A percentile compares a stretch with the other conserved stretches of the same genome.
Conservation (phyloP, 495 filamentous ascomycete genomes). For the Penicillium pancosmium region DNA sequence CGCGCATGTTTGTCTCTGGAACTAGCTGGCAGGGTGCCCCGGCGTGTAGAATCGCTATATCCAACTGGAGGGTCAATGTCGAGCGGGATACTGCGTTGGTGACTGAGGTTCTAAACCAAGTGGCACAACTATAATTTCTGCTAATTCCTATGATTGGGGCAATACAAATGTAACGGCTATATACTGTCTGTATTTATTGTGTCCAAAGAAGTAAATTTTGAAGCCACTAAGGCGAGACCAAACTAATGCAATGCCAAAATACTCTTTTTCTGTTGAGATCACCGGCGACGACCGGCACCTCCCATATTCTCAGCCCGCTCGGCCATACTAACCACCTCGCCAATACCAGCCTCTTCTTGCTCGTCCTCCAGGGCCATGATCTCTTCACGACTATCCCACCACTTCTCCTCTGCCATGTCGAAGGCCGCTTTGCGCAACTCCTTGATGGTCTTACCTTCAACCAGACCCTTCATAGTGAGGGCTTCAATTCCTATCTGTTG, state of each 20-base stretch:
- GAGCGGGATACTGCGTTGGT: constrained; percentile 41
- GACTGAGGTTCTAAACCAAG: constrained; percentile 37
- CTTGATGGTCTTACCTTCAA: constrained; percentile 69
- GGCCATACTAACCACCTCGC: constrained; percentile 86
- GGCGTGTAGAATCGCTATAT: constrained; percentile 79
- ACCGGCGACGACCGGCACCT: constrained; percentile 61
- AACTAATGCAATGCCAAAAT: constrained; percentile 1
- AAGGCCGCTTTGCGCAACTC: constrained; percentile 91
- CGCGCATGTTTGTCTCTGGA: constrained; percentile 80
- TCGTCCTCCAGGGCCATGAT: constrained; percentile 91
- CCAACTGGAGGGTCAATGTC: constrained; percentile 69
- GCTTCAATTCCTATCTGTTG: constrained; percentile 78
- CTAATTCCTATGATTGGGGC: no score
- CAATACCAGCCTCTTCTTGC: constrained; percentile 93
- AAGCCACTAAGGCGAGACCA: background rate
- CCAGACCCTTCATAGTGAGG: constrained; percentile 58
- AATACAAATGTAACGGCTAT: no score
- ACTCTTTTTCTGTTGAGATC: constrained; percentile 21
- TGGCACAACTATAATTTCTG: constrained; percentile 17
- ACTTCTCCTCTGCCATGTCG: constrained; percentile 87
- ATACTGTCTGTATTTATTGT: background rate
- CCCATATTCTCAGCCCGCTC: constrained; percentile 64
- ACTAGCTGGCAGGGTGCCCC: constrained; percentile 73
- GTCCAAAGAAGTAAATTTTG: background rate
- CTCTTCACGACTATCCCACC: constrained; percentile 98